phyloP scores from a whole-genome alignment of 148 eudicot species.

The Rhododendron ovatum region DNA sequence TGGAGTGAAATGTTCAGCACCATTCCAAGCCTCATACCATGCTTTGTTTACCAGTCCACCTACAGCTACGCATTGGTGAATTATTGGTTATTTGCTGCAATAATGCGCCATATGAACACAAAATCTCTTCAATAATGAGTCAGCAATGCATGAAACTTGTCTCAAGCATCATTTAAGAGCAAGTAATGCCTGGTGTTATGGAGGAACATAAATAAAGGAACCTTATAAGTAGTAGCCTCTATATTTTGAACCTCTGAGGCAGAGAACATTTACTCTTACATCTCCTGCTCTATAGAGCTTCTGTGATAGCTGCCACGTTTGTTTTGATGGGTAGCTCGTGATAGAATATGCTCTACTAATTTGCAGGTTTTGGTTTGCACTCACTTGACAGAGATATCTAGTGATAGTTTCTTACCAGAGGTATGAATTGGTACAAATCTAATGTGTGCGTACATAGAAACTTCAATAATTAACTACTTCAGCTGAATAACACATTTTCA shows the following conservation, averaged over 20 bases:
- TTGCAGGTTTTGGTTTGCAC: conserved; percentile 90
- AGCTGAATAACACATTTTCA: background rate
- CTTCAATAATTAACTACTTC: background rate
- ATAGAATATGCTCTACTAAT: background rate
- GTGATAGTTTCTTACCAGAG: conserved; percentile 58
- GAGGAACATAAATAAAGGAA: background rate
- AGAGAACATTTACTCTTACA: background rate
- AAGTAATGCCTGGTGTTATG: background rate
- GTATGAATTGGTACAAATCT: conserved; percentile 25
- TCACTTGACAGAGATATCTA: conserved; percentile 88
- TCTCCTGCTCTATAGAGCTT: conserved; percentile 1
- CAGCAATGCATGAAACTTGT: background rate
- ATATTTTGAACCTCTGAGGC: background rate
- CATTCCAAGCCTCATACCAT: background rate
- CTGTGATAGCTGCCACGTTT: background rate
- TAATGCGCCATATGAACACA: background rate
- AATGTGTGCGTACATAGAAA: background rate
- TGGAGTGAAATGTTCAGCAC: background rate
- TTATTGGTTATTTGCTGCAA: background rate
- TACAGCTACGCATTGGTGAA: background rate
- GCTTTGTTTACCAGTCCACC: background rate
- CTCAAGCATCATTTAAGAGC: background rate
- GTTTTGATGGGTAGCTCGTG: conserved; percentile 1
- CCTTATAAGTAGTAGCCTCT: background rate
- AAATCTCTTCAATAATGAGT: background rate